Conservation (phyloP, 768 basidiomycete genomes). For the Sistotremastrum suecicum region DNA sequence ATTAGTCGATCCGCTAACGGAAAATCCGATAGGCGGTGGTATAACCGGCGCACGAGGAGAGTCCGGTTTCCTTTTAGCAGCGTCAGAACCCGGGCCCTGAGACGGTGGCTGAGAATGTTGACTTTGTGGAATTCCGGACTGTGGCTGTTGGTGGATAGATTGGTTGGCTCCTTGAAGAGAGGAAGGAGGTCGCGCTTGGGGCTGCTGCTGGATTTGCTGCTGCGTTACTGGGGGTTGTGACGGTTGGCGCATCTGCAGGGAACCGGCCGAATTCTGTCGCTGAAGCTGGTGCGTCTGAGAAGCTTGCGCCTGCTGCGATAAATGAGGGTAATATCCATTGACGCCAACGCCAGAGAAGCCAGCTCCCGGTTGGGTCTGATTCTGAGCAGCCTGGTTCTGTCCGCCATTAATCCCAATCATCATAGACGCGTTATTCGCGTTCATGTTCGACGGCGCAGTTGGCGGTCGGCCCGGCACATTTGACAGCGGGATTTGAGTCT, state of each 20-base stretch:
- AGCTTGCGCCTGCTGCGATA: constrained; percentile 14
- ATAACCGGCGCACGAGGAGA: too few species aligned
- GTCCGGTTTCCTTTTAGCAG: too few species aligned
- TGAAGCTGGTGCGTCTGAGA: constrained; percentile 8
- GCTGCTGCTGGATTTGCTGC: constrained; percentile 1
- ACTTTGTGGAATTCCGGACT: too few species aligned
- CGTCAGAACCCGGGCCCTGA: too few species aligned
- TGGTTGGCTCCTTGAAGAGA: too few species aligned
- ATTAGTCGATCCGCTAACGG: too few species aligned
- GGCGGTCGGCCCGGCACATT: constrained; percentile 11
- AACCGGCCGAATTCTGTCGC: constrained; percentile 7
- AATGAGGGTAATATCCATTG: constrained; percentile 12
- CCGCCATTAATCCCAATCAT: constrained; percentile 6
- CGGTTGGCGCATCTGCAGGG: constrained; percentile 1
- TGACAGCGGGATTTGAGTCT: constrained; percentile 6
- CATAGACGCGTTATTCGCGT: neutral
- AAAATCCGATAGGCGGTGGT: too few species aligned
- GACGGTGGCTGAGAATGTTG: too few species aligned
- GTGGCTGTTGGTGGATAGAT: too few species aligned
- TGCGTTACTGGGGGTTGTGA: neutral
- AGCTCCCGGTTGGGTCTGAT: constrained; percentile 7
- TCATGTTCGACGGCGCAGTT: constrained; percentile 9
- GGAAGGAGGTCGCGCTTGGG: neutral
- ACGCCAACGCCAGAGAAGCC: constrained; percentile 16
- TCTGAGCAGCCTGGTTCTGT: constrained; percentile 9